Conservation (phyloP, 257 asterid species). For the Gentiana dahurica region DNA sequence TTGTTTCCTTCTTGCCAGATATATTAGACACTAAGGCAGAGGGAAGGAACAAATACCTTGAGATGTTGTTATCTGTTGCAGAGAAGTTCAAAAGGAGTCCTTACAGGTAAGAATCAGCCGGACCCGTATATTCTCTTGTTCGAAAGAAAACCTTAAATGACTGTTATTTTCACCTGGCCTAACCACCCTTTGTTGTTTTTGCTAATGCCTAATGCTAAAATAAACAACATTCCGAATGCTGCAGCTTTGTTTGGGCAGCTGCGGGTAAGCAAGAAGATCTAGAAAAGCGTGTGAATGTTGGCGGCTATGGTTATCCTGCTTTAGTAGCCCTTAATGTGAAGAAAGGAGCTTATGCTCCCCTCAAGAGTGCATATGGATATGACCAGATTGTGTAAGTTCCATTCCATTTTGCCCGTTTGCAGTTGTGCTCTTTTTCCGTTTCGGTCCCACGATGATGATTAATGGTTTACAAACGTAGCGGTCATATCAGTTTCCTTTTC, state of each 20-base stretch:
- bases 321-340: conserved; percentile 73
- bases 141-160: too few relatives aligned
- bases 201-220: neutral
- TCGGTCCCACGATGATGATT: too few relatives aligned
- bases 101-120: conserved; percentile 49
- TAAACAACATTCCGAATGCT: conserved; percentile 5
- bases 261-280: conserved; percentile 89
- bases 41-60: conserved; percentile 79
- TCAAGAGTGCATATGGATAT: conserved; percentile 69
- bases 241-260: conserved; percentile 89
- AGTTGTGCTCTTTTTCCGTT: too few relatives aligned
- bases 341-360: conserved; percentile 78
- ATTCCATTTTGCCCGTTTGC: neutral
- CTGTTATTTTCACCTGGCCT: neutral
- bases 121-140: conserved; percentile 3
- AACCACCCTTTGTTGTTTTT: too few relatives aligned
- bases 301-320: conserved; percentile 98
- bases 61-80: conserved; percentile 60
- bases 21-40: conserved; percentile 92
- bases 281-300: conserved; percentile 80
- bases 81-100: conserved; percentile 80
- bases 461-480: too few relatives aligned
- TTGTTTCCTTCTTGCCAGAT: conserved; percentile 85
- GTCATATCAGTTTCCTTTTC: neutral
- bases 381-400: conserved; percentile 56